Percentiles rank a stretch among this genome's conserved stretches.
phyloP scores from a whole-genome alignment of 176 grass and related monocot genomes.

The Poa annua region DNA sequence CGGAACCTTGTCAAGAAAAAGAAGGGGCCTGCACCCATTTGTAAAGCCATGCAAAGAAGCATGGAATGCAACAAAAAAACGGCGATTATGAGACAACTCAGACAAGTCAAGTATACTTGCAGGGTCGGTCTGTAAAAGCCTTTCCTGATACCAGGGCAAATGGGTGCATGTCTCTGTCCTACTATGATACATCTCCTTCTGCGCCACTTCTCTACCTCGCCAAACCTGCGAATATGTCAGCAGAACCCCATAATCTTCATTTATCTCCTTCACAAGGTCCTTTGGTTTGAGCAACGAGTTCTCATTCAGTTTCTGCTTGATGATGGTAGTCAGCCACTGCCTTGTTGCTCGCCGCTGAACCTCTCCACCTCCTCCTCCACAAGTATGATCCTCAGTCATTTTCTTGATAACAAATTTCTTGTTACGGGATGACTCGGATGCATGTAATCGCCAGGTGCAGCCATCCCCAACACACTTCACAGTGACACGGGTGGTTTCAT shows the following conservation, averaged over 20 bases:
- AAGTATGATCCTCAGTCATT: slow-evolving; percentile 91
- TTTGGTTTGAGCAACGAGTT: slow-evolving; percentile 83
- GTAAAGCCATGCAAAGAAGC: slow-evolving; percentile 91
- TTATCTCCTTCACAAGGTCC: slow-evolving; percentile 84
- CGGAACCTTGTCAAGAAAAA: slow-evolving; percentile 96
- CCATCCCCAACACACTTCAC: slow-evolving; percentile 76
- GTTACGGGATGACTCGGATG: slow-evolving; percentile 87
- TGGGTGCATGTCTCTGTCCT: slow-evolving; percentile 82
- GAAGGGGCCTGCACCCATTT: slow-evolving; percentile 82
- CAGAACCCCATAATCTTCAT: slow-evolving; percentile 77
- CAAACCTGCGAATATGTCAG: slow-evolving; percentile 96
- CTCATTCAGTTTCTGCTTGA: slow-evolving; percentile 87
- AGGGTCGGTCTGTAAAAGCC: slow-evolving; percentile 82
- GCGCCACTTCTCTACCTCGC: slow-evolving; percentile 84
- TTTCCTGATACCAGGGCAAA: slow-evolving; percentile 87
- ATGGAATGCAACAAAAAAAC: slow-evolving; percentile 93
- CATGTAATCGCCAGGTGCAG: slow-evolving; percentile 89
- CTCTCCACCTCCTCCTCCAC: slow-evolving; percentile 78
- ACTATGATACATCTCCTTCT: slow-evolving; percentile 87
- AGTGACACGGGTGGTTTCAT: slow-evolving; percentile 87
- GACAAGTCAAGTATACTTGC: slow-evolving; percentile 85
- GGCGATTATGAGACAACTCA: slow-evolving; percentile 73
- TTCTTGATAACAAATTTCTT: slow-evolving; percentile 98
- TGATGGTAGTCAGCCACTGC: slow-evolving; percentile 88
- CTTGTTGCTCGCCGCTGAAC: slow-evolving; percentile 82